A percentile compares a stretch with the other conserved stretches of the same genome.
These are phyloP conservation scores for Theobroma grandiflorum DNA, from an alignment of 441 rosid genomes.

Conservation along the genomic window DNA sequence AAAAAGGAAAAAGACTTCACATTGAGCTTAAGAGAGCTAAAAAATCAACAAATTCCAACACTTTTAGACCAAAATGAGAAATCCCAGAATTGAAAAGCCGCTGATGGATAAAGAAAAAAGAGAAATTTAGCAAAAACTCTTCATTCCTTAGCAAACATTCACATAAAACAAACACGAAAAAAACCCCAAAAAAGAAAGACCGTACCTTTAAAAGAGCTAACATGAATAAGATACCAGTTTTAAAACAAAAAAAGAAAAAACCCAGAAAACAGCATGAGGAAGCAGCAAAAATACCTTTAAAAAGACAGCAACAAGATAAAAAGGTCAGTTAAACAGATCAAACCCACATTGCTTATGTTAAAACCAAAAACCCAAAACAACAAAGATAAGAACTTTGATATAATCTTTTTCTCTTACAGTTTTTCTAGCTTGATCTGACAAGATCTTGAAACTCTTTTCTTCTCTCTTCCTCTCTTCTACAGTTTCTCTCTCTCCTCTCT, in stretches of 20 bases:
- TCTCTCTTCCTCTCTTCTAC: conserved; percentile 32
- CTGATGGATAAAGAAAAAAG: background rate
- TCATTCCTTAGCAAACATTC: background rate
- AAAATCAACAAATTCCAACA: background rate
- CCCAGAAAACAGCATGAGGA: background rate
- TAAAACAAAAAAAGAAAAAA: background rate
- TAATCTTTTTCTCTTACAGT: conserved; percentile 34
- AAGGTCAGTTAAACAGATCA: conserved; percentile 29
- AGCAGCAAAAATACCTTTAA: conserved; percentile 1
- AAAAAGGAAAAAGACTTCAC: background rate
- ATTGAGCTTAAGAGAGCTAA: background rate
- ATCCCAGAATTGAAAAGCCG: conserved; percentile 18
- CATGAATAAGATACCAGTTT: background rate
- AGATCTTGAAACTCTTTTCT: conserved; percentile 52
- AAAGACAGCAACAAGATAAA: background rate
- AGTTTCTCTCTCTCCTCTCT: conserved; percentile 32
- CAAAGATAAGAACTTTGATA: conserved; percentile 26
- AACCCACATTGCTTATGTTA: conserved; percentile 28
- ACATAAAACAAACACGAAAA: background rate
- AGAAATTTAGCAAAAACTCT: background rate
- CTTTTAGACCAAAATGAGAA: background rate
- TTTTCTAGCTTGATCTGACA: conserved; percentile 46
- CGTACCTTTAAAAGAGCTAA: background rate
- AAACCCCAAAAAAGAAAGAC: background rate
- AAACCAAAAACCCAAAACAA: conserved; percentile 24